A percentile compares a stretch with the other conserved stretches of the same genome.
phyloP scores from a whole-genome alignment of 768 basidiomycete species.

The Suillus discolor region DNA sequence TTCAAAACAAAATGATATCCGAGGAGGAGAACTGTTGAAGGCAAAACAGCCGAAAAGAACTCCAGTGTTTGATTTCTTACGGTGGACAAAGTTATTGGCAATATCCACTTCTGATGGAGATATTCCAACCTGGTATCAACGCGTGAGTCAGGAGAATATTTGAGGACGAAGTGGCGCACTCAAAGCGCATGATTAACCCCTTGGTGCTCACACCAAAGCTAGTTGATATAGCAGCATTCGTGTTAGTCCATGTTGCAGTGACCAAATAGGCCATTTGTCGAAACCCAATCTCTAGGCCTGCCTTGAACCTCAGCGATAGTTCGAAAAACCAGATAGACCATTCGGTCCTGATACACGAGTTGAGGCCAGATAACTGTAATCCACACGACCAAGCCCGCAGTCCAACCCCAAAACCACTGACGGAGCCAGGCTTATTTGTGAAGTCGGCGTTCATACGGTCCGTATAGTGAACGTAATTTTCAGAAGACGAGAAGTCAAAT shows the following conservation, averaged over 20 bases:
- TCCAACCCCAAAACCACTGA: constrained; percentile 51
- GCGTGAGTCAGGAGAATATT: constrained; percentile 19
- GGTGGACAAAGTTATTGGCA: constrained; percentile 61
- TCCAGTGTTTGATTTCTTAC: constrained; percentile 50
- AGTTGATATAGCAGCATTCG: constrained; percentile 45
- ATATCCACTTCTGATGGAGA: constrained; percentile 55
- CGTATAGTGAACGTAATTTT: constrained; percentile 26
- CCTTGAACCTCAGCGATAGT: constrained; percentile 54
- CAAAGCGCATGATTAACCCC: constrained; percentile 56
- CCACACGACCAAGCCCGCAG: constrained; percentile 52
- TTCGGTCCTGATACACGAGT: constrained; percentile 53
- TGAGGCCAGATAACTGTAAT: constrained; percentile 45
- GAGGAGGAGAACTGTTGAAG: constrained; percentile 53
- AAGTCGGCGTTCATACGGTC: constrained; percentile 24
- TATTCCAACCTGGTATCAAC: constrained; percentile 48
- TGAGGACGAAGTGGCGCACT: constrained; percentile 40
- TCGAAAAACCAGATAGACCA: constrained; percentile 55
- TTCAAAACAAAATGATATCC: constrained; percentile 61
- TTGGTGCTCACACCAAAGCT: constrained; percentile 44
- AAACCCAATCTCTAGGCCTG: constrained; percentile 51
- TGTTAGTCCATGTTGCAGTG: constrained; percentile 52
- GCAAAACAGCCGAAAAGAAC: constrained; percentile 53
- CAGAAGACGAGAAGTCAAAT: constrained; percentile 35
- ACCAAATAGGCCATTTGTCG: constrained; percentile 45
- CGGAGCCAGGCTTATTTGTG: constrained; percentile 44